Percentiles rank a stretch among this genome's conserved stretches.
These are phyloP conservation scores for Mucor circinelloides DNA, from an alignment of 371 early-diverging fungal genomes.

Conservation along the genomic window DNA sequence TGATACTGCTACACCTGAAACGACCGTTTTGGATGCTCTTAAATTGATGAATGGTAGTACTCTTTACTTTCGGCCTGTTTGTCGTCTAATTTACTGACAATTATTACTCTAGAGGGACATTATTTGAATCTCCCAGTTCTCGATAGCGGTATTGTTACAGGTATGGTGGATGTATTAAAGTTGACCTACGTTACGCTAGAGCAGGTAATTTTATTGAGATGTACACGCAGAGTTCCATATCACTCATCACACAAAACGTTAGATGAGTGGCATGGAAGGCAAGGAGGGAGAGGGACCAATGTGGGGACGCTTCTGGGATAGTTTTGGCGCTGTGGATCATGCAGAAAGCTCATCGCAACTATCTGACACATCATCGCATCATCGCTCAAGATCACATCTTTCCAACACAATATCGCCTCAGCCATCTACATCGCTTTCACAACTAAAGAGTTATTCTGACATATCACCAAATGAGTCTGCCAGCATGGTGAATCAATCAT, in stretches of 20 bases:
- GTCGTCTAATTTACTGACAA: not conserved
- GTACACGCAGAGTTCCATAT: not conserved
- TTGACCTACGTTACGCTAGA: constrained; percentile 84
- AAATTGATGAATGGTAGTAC: constrained; percentile 83
- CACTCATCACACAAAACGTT: not conserved
- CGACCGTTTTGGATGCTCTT: constrained; percentile 87
- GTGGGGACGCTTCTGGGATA: constrained; percentile 53
- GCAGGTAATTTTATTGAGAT: constrained; percentile 43
- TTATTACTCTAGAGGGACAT: constrained; percentile 45
- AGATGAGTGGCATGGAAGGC: constrained; percentile 6
- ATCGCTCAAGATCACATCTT: constrained; percentile 24
- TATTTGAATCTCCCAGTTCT: constrained; percentile 95
- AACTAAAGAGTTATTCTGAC: constrained; percentile 47
- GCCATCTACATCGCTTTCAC: constrained; percentile 46
- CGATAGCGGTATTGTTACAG: constrained; percentile 73
- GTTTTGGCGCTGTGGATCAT: constrained; percentile 50
- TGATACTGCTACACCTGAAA: constrained; percentile 78
- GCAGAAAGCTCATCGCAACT: constrained; percentile 45
- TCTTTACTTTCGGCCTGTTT: not conserved
- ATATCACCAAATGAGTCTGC: constrained; percentile 49
- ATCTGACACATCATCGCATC: constrained; percentile 30
- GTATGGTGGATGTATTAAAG: constrained; percentile 91
- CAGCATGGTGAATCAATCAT: constrained; percentile 39
- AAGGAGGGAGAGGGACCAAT: constrained; percentile 37
- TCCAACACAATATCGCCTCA: constrained; percentile 33